Conservation (phyloP, 768 basidiomycete genomes). For the Artomyces pyxidatus region DNA sequence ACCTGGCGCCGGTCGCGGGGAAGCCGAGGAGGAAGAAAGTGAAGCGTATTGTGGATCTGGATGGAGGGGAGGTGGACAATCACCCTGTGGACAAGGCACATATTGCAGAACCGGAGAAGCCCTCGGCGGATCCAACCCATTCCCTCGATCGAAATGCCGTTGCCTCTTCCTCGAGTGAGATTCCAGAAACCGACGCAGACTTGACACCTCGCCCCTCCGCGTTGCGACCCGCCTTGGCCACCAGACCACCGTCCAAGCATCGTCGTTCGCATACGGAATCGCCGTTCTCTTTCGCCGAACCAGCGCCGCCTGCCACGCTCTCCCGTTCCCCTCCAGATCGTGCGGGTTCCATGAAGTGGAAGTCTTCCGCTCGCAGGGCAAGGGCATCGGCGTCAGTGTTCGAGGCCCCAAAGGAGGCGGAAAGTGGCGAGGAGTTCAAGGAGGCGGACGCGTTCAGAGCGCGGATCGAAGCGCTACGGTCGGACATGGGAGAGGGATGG, state of each 20-base stretch:
- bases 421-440: constrained; percentile 28
- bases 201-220: not conserved
- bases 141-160: too few relatives aligned
- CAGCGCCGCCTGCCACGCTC: constrained; percentile 9
- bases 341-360: constrained; percentile 23
- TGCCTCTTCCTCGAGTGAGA: constrained; percentile 5
- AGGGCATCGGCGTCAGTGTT: constrained; percentile 56
- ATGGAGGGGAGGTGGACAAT: constrained; percentile 36
- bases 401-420: constrained; percentile 37
- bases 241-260: constrained; percentile 6
- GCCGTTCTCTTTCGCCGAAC: constrained; percentile 1
- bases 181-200: constrained; percentile 1
- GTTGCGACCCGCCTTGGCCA: not conserved
- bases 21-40: constrained; percentile 46
- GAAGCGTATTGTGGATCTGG: constrained; percentile 75
- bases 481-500: constrained; percentile 89
- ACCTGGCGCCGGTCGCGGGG: constrained; percentile 29
- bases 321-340: constrained; percentile 19
- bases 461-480: constrained; percentile 72
- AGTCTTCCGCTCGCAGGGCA: constrained; percentile 37
- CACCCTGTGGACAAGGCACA: too few relatives aligned
- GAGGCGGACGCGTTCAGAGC: constrained; percentile 68
- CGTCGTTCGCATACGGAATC: constrained; percentile 13
- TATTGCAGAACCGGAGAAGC: too few relatives aligned
- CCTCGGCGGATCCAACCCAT: too few relatives aligned